Conservation (phyloP, 139 green algal species). For the Zygnema cylindricum region DNA sequence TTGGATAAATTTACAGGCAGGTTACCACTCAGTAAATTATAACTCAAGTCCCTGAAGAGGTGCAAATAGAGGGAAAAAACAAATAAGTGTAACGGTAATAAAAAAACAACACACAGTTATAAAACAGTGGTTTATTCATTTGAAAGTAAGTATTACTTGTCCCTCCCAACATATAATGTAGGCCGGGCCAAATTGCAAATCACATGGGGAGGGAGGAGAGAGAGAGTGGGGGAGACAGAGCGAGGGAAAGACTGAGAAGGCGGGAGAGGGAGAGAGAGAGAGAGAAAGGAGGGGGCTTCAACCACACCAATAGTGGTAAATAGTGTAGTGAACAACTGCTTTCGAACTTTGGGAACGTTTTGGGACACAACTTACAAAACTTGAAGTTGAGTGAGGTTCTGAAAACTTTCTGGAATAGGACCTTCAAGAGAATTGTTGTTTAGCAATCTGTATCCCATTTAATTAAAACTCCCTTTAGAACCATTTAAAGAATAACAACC, state of each 20-base stretch:
- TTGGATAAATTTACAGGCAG: not conserved
- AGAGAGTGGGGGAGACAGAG: too few species aligned
- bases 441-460: not conserved
- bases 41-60: not conserved
- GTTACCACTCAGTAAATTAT: not conserved
- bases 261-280: too few species aligned
- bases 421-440: not conserved
- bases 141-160: too few species aligned
- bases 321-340: not conserved
- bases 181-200: too few species aligned
- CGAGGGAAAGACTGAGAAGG: too few species aligned
- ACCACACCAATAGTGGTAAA: not conserved
- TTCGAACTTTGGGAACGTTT: not conserved
- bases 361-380: not conserved
- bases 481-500: not conserved
- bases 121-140: too few species aligned
- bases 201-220: too few species aligned
- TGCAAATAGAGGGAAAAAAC: not conserved
- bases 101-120: not conserved
- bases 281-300: too few species aligned
- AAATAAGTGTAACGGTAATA: not conserved
- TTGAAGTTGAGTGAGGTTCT: not conserved
- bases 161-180: too few species aligned
- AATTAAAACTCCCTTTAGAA: not conserved
- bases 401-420: not conserved